Conservation (phyloP, 495 filamentous ascomycete genomes). For the Stereocaulon alpinum region DNA sequence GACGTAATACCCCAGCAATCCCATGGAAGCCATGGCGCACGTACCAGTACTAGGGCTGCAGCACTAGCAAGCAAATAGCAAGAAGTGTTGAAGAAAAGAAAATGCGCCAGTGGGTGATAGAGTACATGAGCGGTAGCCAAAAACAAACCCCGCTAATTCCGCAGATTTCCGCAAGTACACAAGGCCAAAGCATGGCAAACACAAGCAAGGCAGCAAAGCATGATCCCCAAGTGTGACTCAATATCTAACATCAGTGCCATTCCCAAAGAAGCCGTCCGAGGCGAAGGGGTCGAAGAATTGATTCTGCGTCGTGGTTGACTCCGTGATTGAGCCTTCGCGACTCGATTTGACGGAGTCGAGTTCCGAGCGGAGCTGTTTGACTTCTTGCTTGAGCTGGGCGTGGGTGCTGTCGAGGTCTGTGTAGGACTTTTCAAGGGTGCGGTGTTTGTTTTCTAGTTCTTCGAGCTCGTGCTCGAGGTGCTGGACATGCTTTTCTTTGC, state of each 20-base stretch:
- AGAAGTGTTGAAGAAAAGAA: too few relatives aligned
- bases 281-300: slow-evolving; percentile 17
- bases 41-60: too few relatives aligned
- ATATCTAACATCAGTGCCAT: slow-evolving; percentile 2
- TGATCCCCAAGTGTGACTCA: not conserved
- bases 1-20: too few relatives aligned
- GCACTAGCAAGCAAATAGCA: too few relatives aligned
- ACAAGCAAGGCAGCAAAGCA: not conserved
- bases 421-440: slow-evolving; percentile 20
- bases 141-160: slow-evolving; percentile 1
- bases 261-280: slow-evolving; percentile 11
- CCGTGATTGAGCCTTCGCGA: slow-evolving; percentile 16
- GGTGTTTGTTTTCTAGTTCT: slow-evolving; percentile 29
- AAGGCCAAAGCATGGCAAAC: not conserved
- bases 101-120: too few relatives aligned
- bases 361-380: slow-evolving; percentile 22
- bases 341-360: slow-evolving; percentile 18
- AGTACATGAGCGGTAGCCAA: too few relatives aligned
- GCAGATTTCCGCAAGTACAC: not conserved
- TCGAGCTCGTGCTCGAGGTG: slow-evolving; percentile 31
- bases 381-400: slow-evolving; percentile 18
- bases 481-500: slow-evolving; percentile 39
- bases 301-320: not conserved
- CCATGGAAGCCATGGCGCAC: too few relatives aligned
- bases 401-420: slow-evolving; percentile 19